A percentile compares a stretch with the other conserved stretches of the same genome.
Evolutionary conservation across 2,329 filamentous ascomycete species (phyloP).

Genomic region (Annulohypoxylon truncatum): DNA sequence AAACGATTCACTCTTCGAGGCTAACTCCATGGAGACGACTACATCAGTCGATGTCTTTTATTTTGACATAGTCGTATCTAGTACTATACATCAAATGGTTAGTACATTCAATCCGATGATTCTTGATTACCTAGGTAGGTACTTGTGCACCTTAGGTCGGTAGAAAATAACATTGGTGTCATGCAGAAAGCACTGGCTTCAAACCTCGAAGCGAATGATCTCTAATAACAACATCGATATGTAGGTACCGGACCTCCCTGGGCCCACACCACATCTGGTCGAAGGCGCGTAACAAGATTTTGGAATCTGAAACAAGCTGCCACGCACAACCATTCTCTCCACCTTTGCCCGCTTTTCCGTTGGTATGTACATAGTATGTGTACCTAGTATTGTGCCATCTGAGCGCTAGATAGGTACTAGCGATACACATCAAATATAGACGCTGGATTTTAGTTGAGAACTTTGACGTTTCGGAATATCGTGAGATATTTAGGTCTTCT

Average conservation of each 20-base stretch:
- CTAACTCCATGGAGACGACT: not conserved
- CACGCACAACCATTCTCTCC: conserved; percentile 25
- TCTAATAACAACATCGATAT: conserved; percentile 1
- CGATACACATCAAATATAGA: not conserved
- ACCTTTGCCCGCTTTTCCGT: conserved; percentile 9
- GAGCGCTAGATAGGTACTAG: not conserved
- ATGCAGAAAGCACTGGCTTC: not conserved
- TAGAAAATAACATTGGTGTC: not conserved
- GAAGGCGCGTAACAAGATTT: conserved; percentile 34
- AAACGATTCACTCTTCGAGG: not conserved
- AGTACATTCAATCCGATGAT: too few species aligned
- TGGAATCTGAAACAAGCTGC: conserved; percentile 42
- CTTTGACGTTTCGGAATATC: not conserved
- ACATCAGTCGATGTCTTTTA: not conserved
- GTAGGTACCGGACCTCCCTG: conserved; percentile 7
- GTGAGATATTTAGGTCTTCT: not conserved
- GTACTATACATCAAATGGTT: too few species aligned
- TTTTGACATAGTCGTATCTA: too few species aligned
- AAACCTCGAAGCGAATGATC: not conserved
- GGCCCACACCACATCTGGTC: conserved; percentile 5
- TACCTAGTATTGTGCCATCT: not conserved
- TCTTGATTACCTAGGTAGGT: too few species aligned
- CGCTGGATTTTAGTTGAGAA: not conserved
- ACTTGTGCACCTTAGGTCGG: not conserved
- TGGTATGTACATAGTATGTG: not conserved